Evolutionary conservation across 805 yeast species (phyloP), one percentile per base, ranked within the genome.

Genomic region (Sungouiella blattae): DNA sequence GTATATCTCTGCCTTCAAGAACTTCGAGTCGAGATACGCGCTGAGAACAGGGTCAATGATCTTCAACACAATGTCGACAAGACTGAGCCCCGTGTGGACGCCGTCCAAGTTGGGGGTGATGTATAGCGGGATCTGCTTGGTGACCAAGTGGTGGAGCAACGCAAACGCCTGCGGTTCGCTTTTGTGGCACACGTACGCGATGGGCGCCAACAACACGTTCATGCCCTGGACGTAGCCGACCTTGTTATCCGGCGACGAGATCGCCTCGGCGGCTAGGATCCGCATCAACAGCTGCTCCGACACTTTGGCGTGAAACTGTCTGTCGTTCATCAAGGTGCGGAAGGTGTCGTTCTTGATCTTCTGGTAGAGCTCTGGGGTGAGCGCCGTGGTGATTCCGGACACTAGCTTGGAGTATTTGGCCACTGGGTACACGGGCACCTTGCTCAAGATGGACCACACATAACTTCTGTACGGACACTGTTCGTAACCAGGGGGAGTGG

Each of bases 151-250:
- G 33, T 79, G 78, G 46, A 87, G 78, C 23, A 89, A 41, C 8
- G 83, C 76, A 54, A 79, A 87, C 2, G 95, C 93, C 60, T 87
- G 87, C 0, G 95, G 88, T 55, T 88, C 97, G 23, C 87, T 77
- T 27, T 80, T 78, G 40, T 63, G 55, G 47, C 83, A 72, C 1
- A 83, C 71, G 53, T 77, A 88, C 12, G 87, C 73, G 36, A 88
- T 75, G 1, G 96, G 96, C 0, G 95, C 96, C 16, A 83, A 72
- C 15, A 88, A 57, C 0, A 88, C 87, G 54, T 88, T 88, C 83
- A 89, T 78, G 2, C 96, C 96, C 55, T 88, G 96, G n/a, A 88
- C 96, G 52, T 87, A 87, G 0, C 73, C 73, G 5, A 56, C 63
- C 33, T 49, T 50, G n/a, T 49, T 47, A 30, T 53, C 39, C 28